Percentiles rank a stretch among this genome's conserved stretches.
phyloP scores from a whole-genome alignment of 192 early-diverging fungal species.

The Glomus cerebriforme region DNA sequence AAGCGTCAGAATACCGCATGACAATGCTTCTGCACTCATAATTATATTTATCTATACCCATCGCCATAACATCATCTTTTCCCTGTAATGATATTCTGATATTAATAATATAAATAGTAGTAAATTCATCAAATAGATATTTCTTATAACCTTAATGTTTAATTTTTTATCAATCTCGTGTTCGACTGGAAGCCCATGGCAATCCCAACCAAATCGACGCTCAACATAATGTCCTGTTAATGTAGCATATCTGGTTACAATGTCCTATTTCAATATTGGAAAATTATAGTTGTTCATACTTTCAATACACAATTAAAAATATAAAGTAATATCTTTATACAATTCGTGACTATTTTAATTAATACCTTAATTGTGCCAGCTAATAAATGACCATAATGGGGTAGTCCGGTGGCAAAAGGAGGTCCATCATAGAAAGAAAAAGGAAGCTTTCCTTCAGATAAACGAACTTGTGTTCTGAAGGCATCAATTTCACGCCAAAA shows the following conservation, averaged over 20 bases:
- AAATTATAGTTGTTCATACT: neutral
- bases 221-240: slow-evolving; percentile 97
- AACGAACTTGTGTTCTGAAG: slow-evolving; percentile 61
- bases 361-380: slow-evolving; percentile 97
- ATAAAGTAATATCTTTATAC: too few relatives aligned
- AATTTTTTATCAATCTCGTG: slow-evolving; percentile 96
- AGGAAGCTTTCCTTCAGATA: slow-evolving; percentile 36
- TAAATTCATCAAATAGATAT: neutral
- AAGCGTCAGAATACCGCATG: slow-evolving; percentile 91
- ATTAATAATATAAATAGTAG: neutral
- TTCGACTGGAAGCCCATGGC: slow-evolving; percentile 87
- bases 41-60: slow-evolving; percentile 98
- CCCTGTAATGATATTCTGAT: slow-evolving; percentile 46
- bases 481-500: slow-evolving; percentile 99
- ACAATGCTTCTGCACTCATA: slow-evolving; percentile 95
- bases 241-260: slow-evolving; percentile 95
- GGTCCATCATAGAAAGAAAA: slow-evolving; percentile 99
- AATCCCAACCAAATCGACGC: slow-evolving; percentile 97
- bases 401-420: slow-evolving; percentile 97
- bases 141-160: slow-evolving; percentile 70
- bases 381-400: slow-evolving; percentile 98
- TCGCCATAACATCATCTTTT: slow-evolving; percentile 82
- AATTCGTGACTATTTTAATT: neutral
- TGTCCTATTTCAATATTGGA: slow-evolving; percentile 61
- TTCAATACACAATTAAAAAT: too few relatives aligned